Base-by-base conservation (phyloP, 495 filamentous ascomycete genomes). In the Immersiella caudata region DNA sequence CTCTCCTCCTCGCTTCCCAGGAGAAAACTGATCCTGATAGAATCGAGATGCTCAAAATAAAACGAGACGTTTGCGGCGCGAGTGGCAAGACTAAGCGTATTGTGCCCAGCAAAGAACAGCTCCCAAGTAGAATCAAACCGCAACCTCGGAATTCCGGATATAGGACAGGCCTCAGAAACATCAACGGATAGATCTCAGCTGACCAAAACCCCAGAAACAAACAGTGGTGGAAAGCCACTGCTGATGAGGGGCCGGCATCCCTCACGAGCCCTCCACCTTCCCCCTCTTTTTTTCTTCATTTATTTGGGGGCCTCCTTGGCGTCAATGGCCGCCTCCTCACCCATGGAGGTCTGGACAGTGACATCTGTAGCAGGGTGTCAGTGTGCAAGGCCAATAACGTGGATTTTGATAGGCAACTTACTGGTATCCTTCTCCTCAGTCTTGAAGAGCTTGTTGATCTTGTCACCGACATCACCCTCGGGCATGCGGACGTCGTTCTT, bases 401-500 rank as follows among this genome's bases (percentile, higher is more conserved):
- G 7, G 21, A 6, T 35, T 16, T 6, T 8, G 14, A 29, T n/a
- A 25, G 24, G 24, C 51, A 66, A 86, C 94, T 86, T 87, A 98
- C 94, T 91, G 82, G 90, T 94, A 70, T 82, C 81, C 65, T 85
- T 87, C 50, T 94, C 90, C 20, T 88, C 85, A 25, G 76, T 78
- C 59, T 73, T 78, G 87, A 92, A 91, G 76, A 94, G 86, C 79
- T 88, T 87, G 67, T 74, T 79, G 77, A 97, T 93, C 82, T 89
- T 91, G 24, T 93, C 86, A 72, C 92, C 93, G 75, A 96, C 73
- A 11, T 97, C 95, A 73, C 88, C 90, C 0, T 97, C 93, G 66
- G 96, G 96, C 69, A 94, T 75, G 85, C 93, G 93, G 84, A 97
- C 92, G 79, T 98, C 94, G 75, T 94, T 91, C 88, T 97, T 97